These are phyloP conservation scores for Apostasia shenzhenica DNA, from an alignment of 106 monocot species.

Conservation along the genomic window DNA sequence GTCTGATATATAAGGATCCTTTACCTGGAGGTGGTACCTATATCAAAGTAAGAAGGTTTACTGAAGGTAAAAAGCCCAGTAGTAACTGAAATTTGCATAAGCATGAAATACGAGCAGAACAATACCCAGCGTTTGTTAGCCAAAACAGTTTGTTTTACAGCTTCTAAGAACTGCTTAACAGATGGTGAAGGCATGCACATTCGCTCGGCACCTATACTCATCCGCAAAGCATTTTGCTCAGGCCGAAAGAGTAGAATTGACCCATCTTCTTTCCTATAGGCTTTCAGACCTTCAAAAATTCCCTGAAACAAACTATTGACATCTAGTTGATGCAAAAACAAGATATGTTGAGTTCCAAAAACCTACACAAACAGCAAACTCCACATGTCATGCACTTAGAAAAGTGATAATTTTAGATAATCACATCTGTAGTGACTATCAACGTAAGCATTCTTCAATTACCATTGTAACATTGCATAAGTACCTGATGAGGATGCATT, in stretches of 20 bases:
- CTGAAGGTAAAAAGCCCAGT: neutral
- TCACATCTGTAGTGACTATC: too few species aligned
- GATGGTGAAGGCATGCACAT: conserved; percentile 94
- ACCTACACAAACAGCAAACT: too few species aligned
- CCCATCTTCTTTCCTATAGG: conserved; percentile 60
- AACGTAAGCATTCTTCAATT: too few species aligned
- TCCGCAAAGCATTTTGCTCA: conserved; percentile 80
- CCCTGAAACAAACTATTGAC: conserved; percentile 23
- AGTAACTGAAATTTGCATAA: neutral
- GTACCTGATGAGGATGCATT: too few species aligned
- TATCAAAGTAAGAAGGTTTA: conserved; percentile 6
- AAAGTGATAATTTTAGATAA: too few species aligned
- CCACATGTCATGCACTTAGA: too few species aligned
- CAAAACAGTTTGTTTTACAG: conserved; percentile 73
- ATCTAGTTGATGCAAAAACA: neutral
- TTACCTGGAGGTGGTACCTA: conserved; percentile 87
- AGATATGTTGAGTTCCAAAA: too few species aligned
- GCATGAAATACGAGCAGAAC: neutral
- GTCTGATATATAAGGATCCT: conserved; percentile 89
- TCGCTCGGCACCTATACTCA: conserved; percentile 76
- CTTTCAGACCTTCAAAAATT: conserved; percentile 70
- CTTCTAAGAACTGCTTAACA: conserved; percentile 82
- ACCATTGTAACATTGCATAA: too few species aligned
- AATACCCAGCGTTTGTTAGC: conserved; percentile 92
- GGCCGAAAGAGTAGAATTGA: conserved; percentile 85